phyloP scores from a whole-genome alignment of 2,329 filamentous ascomycete species.

The Acarospora socialis region DNA sequence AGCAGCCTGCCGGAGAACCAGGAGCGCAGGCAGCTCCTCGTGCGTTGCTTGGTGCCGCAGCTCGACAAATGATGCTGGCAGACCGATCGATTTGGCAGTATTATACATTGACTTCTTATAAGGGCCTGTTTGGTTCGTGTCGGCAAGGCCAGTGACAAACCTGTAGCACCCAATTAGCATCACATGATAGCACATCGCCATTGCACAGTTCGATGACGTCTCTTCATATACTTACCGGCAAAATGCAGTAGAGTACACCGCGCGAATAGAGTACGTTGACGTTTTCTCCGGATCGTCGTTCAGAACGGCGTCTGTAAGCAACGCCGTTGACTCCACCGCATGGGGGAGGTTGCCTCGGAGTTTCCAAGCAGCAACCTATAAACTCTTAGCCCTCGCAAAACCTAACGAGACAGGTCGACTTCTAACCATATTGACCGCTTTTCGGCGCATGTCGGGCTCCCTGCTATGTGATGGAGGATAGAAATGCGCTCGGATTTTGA shows the following conservation, averaged over 20 bases:
- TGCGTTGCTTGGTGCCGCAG: slow-evolving; percentile 82
- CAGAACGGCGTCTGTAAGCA: slow-evolving; percentile 32
- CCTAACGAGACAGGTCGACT: background rate
- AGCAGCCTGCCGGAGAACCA: slow-evolving; percentile 55
- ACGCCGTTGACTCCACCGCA: slow-evolving; percentile 31
- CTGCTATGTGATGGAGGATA: slow-evolving; percentile 2
- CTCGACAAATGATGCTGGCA: slow-evolving; percentile 64
- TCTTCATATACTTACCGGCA: slow-evolving; percentile 29
- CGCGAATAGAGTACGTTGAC: slow-evolving; percentile 30
- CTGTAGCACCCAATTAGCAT: slow-evolving; percentile 14
- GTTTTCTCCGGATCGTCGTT: slow-evolving; percentile 28
- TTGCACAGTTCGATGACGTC: background rate
- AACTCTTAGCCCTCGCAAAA: background rate
- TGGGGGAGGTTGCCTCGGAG: slow-evolving; percentile 30
- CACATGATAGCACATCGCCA: slow-evolving; percentile 1
- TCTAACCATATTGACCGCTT: slow-evolving; percentile 12
- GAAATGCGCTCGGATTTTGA: slow-evolving; percentile 9
- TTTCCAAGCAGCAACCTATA: slow-evolving; percentile 31
- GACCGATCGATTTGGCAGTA: slow-evolving; percentile 26
- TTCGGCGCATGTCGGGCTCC: slow-evolving; percentile 2
- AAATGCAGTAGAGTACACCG: slow-evolving; percentile 31
- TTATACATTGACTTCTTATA: slow-evolving; percentile 31
- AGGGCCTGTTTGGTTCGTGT: slow-evolving; percentile 28
- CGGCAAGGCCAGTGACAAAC: slow-evolving; percentile 32
- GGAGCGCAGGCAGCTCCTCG: slow-evolving; percentile 66